Evolutionary conservation across 495 filamentous ascomycete species (phyloP).

Genomic region (Aspergillus ostianus): DNA sequence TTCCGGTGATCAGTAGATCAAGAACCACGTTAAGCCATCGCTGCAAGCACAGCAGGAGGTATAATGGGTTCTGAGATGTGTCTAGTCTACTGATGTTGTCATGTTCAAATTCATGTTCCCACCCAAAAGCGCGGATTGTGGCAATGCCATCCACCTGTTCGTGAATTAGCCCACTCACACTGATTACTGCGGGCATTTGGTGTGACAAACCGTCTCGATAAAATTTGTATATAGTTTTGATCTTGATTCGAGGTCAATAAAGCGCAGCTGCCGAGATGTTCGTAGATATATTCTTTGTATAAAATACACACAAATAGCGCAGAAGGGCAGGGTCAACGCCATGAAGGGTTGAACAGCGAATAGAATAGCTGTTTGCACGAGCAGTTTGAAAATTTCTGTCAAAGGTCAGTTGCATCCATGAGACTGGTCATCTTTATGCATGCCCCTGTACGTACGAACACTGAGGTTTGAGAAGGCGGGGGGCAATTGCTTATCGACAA

Average conservation of each 20-base stretch:
- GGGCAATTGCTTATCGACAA: constrained; percentile 13
- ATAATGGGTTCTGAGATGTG: constrained; percentile 32
- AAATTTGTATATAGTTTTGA: constrained; percentile 42
- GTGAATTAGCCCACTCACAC: neutral
- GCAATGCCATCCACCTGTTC: constrained; percentile 35
- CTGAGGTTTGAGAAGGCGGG: too few species aligned
- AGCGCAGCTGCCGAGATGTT: constrained; percentile 21
- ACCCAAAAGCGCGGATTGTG: constrained; percentile 51
- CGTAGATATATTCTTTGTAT: constrained; percentile 19
- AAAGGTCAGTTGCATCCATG: too few species aligned
- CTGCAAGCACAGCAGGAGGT: constrained; percentile 53
- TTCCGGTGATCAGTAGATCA: constrained; percentile 40
- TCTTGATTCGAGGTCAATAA: constrained; percentile 34
- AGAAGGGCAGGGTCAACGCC: constrained; percentile 7
- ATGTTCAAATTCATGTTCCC: constrained; percentile 36
- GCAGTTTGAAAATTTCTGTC: too few species aligned
- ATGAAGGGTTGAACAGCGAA: too few species aligned
- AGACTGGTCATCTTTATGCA: too few species aligned
- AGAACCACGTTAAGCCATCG: constrained; percentile 50
- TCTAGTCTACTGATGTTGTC: neutral
- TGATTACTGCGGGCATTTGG: too few species aligned
- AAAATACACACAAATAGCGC: constrained; percentile 14
- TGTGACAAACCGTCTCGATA: constrained; percentile 47
- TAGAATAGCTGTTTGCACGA: too few species aligned
- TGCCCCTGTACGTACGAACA: too few species aligned